Base-by-base conservation (phyloP, 106 monocot species). In the Dioscorea alata region DNA sequence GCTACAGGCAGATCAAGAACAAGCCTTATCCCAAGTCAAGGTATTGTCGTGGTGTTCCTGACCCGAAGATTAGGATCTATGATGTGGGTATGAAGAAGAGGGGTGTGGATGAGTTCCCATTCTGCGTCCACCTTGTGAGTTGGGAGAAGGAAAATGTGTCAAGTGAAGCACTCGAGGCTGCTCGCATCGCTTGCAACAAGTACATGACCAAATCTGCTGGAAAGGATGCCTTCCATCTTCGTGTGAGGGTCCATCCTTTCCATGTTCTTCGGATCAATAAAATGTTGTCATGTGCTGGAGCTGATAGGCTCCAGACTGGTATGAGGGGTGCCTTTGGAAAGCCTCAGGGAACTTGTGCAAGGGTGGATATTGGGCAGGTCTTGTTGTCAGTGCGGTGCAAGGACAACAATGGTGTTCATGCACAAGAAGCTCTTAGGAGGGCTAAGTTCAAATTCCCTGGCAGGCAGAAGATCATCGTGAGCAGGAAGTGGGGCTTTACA, bases 311-410 rank as follows among this genome's bases (percentile, higher is more conserved):
- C 57, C 86, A 86, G 64, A 86, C 82, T 12, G 82, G 86, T 6
- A 86, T 86, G 86, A 75, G 86, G 42, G 86, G 86, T 51, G 86
- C 82, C 13, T 86, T 86, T 71, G 82, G 79, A 0, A 82, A 82
- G 64, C 82, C 79, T 15, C 82, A 64, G 16, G 86, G 86, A 28
- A 82, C 80, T 2, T 86, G 82, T 57, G 82, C 86, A 0, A 73
- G 82, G 61, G 82, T 86, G 0, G 61, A 53, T 65, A 86, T 86
- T 35, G 86, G 86, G 8, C 82, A 82, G 69, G 86, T 86, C 6
- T 60, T 82, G 7, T 33, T 82, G 10, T 86, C 82, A 14, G 82
- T 86, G 2, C 78, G 85, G 24, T 86, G 81, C 81, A 86, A 86
- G 75, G 85, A 86, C 33, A 60, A 12, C 69, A 84, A 84, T 33